Evolutionary conservation across 75 land plant genomes (phyloP).

Genomic region (Pinus tabuliformis): DNA sequence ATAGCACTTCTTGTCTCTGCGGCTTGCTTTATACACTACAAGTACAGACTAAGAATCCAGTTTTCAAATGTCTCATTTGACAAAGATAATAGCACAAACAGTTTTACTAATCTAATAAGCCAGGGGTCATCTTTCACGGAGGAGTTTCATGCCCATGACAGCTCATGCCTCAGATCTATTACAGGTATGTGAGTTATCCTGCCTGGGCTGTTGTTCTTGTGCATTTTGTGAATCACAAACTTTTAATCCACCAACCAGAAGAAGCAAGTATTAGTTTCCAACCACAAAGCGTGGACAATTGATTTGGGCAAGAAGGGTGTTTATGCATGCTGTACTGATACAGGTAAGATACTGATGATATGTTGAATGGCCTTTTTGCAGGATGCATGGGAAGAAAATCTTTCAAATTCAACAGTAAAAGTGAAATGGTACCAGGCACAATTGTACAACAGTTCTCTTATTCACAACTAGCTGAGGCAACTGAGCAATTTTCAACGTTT

Average conservation of each 20-base stretch:
- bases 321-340: neutral
- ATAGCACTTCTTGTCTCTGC: conserved; percentile 40
- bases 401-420: conserved; percentile 24
- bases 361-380: conserved; percentile 4
- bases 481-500: conserved; percentile 55
- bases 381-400: conserved; percentile 31
- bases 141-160: conserved; percentile 10
- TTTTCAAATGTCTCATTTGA: conserved; percentile 32
- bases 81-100: conserved; percentile 45
- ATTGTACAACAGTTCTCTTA: conserved; percentile 46
- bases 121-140: conserved; percentile 23
- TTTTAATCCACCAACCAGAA: neutral
- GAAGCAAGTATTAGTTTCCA: conserved; percentile 1
- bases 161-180: conserved; percentile 19
- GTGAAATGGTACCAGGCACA: conserved; percentile 35
- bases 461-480: conserved; percentile 52
- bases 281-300: neutral
- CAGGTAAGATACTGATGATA: neutral
- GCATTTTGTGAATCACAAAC: too few relatives aligned
- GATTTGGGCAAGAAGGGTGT: neutral
- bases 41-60: conserved; percentile 23
- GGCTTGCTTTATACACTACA: conserved; percentile 38
- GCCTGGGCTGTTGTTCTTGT: neutral
- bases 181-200: conserved; percentile 21
- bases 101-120: conserved; percentile 57